These are phyloP conservation scores for Zoysia pacifica DNA, from an alignment of 176 grass and related monocot species.

Conservation along the genomic window DNA sequence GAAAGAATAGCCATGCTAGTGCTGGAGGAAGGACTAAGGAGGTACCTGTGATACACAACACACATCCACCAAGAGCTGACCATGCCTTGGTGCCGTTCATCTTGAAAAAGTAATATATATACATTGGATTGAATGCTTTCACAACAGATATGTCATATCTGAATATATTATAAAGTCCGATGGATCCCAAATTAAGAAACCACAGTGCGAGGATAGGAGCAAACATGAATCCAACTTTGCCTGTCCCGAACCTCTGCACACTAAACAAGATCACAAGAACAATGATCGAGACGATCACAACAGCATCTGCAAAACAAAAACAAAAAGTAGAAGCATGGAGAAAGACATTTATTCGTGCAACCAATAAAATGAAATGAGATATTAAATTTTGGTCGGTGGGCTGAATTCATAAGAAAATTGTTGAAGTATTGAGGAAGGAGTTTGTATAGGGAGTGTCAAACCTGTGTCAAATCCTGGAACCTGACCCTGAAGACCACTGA, in stretches of 20 bases:
- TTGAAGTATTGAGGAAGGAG: background rate
- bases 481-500: slow-evolving; percentile 88
- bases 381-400: slow-evolving; percentile 8
- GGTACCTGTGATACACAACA: slow-evolving; percentile 94
- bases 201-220: slow-evolving; percentile 85
- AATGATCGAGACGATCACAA: slow-evolving; percentile 76
- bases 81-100: slow-evolving; percentile 79
- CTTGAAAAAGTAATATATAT: slow-evolving; percentile 89
- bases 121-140: slow-evolving; percentile 83
- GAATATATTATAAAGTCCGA: slow-evolving; percentile 84
- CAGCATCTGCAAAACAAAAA: slow-evolving; percentile 58
- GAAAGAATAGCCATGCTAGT: background rate
- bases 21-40: slow-evolving; percentile 25
- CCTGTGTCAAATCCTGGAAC: slow-evolving; percentile 83
- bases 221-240: slow-evolving; percentile 97
- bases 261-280: slow-evolving; percentile 88
- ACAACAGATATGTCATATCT: slow-evolving; percentile 86
- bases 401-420: background rate
- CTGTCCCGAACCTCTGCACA: slow-evolving; percentile 93
- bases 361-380: slow-evolving; percentile 21
- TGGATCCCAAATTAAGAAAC: slow-evolving; percentile 78
- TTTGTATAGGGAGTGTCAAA: slow-evolving; percentile 28
- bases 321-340: slow-evolving; percentile 14
- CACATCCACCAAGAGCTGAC: slow-evolving; percentile 96
- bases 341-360: slow-evolving; percentile 1